Base-by-base conservation (phyloP, 768 basidiomycete species). In the Boletellus emodensis region DNA sequence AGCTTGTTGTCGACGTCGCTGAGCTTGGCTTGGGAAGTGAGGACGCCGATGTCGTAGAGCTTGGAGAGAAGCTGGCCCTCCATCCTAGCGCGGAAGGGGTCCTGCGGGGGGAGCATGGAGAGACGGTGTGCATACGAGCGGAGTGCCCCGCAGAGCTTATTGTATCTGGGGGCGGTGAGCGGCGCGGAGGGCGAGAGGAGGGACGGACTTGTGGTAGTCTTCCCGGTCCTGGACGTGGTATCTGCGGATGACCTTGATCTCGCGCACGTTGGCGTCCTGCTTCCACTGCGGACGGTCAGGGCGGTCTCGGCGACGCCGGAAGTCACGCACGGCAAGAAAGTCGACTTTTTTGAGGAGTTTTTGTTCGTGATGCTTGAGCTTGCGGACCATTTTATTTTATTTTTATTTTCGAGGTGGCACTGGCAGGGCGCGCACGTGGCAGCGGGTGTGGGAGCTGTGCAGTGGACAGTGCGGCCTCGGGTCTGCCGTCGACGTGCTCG, bases 221-320 rank as follows among this genome's bases (percentile, higher is more conserved):
- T 95, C 93, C 60, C 94, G 73, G 70, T 94, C 79, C 63, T 97
- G 94, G 55, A 99, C 80, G 71, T 98, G 96, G 69, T 97, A 99
- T 50, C 94, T 74, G 17, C 95, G 83, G 83, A 98, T 88, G 48
- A 98, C 87, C 67, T 87, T 91, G 70, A 90, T 82, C 76, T 98
- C 96, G 37, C 94, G 83, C 14, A 85, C 71, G 65, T 84, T 86
- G 13, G 87, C 84, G 82, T 98, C 94, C 72, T 93, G 87, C 72
- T 93, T 98, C 95, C 95, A 98, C 91, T 95, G 68, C 14, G 34
- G 26, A n/a, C 15, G 42, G 40, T 41, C 50, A 26, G 24, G 24
- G 39, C 35, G 37, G 44, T 20, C 13, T 22, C 10, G 8, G 13
- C 10, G 26, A 71, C 80, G 48, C 7, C 24, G 20, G 6, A 8